These are phyloP conservation scores for Berberis thunbergii DNA, from an alignment of 164 flowering plant genomes.

Conservation along the genomic window DNA sequence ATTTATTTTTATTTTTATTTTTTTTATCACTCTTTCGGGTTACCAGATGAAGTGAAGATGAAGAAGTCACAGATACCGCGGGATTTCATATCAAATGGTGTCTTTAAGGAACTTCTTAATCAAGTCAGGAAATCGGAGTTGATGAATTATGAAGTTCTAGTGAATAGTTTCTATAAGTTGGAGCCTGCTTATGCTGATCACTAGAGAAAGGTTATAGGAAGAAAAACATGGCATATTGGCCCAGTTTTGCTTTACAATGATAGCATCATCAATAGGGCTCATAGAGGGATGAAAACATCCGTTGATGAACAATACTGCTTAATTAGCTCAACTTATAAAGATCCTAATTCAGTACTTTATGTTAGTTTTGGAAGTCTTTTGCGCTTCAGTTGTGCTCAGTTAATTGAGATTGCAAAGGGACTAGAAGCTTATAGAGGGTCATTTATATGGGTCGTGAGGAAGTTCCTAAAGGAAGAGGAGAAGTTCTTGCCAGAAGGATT, in stretches of 20 bases:
- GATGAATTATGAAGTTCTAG: neutral
- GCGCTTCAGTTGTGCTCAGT: neutral
- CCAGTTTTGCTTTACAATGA: conserved; percentile 1
- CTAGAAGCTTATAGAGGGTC: neutral
- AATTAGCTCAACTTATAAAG: conserved; percentile 1
- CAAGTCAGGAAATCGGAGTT: neutral
- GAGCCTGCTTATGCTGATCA: too few relatives aligned
- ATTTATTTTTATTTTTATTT: too few relatives aligned
- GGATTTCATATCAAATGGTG: neutral
- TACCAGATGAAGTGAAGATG: conserved; percentile 6
- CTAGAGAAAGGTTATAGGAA: neutral
- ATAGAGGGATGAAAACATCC: neutral
- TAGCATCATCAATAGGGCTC: too few relatives aligned
- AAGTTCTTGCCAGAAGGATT: conserved; percentile 5
- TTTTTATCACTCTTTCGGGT: neutral
- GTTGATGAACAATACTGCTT: conserved; percentile 4
- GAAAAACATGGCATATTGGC: conserved; percentile 7
- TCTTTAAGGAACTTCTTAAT: neutral
- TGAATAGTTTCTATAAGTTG: too few relatives aligned
- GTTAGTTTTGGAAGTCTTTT: conserved; percentile 5
- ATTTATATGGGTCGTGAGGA: conserved; percentile 7
- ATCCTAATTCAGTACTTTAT: conserved; percentile 2
- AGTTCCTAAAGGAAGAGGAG: neutral
- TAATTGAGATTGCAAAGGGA: conserved; percentile 5
- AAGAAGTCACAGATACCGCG: neutral